Base-by-base conservation (phyloP, 148 eudicot species). In the Cornus controversa region DNA sequence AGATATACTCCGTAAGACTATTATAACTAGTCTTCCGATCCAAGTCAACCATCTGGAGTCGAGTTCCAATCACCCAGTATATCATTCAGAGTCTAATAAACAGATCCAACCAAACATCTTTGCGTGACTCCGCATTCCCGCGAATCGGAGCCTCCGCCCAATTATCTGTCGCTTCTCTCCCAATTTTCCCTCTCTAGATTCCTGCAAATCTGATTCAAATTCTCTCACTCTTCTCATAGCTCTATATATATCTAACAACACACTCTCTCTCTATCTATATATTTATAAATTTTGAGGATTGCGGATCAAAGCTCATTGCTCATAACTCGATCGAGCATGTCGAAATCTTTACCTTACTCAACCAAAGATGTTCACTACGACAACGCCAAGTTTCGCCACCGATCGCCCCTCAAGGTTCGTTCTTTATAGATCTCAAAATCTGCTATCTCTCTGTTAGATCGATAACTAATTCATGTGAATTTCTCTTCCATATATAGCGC, bases 301-400 rank as follows among this genome's bases (percentile, higher is more conserved):
- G 42, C 31, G 29, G 62, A 54, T 62, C 13, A 25, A 40, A 78
- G 64, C 23, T n/a, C 31, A 31, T 78, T 18, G 71, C 71, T 25
- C 22, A 24, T 64, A 69, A 47, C 27, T 9, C 31, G 57, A 73
- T 63, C 47, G 31, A 74, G 67, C 64, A 92, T 90, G 93, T 90
- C 97, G 77, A 87, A 86, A 62, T 77, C 91, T 66, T 77, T 94
- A 71, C 98, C 98, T 14, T 90, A 92, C 80, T 86, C 94, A 10
- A 79, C 80, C 82, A 89, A 90, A 85, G 98, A 94, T 80, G 84
- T 94, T 8, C 80, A 87, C 57, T 94, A 94, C 83, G 98, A 94
- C 64, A 92, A 94, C 84, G 98, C 91, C 22, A 94, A 94, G 88
- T 94, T 94, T 79, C 98, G 98, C 71, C 95, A 84, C 40, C 90